phyloP scores from a whole-genome alignment of 495 filamentous ascomycete genomes.

The Pseudoneurospora amorphoporcata region DNA sequence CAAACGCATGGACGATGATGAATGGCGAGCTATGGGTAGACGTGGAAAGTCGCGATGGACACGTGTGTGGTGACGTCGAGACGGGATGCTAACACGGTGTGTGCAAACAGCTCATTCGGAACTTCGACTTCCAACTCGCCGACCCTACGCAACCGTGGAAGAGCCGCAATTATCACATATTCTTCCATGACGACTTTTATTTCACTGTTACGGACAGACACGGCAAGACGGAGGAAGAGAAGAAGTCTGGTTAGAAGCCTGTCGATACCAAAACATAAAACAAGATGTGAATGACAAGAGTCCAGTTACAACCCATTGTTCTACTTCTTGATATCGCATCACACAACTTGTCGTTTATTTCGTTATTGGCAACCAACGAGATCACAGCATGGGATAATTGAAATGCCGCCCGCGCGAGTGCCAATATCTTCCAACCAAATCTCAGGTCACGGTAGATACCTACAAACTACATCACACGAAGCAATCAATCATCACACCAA shows the following conservation, averaged over 20 bases:
- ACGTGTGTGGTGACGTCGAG: too few relatives aligned
- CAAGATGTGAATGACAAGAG: too few relatives aligned
- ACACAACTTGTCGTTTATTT: too few relatives aligned
- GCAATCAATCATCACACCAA: too few relatives aligned
- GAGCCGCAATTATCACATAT: slow-evolving; percentile 13
- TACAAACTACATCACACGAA: too few relatives aligned
- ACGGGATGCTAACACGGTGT: background rate
- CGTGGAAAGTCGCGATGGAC: background rate
- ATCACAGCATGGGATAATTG: too few relatives aligned
- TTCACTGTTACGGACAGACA: slow-evolving; percentile 14
- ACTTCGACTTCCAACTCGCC: slow-evolving; percentile 42
- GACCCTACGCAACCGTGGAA: slow-evolving; percentile 37
- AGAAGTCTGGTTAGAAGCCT: background rate
- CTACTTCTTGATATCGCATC: too few relatives aligned
- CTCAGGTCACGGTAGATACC: too few relatives aligned
- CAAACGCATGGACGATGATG: background rate
- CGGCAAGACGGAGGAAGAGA: background rate
- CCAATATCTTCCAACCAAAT: too few relatives aligned
- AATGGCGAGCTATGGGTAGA: background rate
- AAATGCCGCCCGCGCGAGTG: too few relatives aligned
- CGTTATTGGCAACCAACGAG: too few relatives aligned
- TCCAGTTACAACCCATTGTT: too few relatives aligned
- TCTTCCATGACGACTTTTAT: slow-evolving; percentile 22
- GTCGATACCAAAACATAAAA: background rate
- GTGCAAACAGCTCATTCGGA: slow-evolving; percentile 38